A percentile compares a stretch with the other conserved stretches of the same genome.
Conservation (phyloP, 306 rosid species). For the Cucumis sativus region DNA sequence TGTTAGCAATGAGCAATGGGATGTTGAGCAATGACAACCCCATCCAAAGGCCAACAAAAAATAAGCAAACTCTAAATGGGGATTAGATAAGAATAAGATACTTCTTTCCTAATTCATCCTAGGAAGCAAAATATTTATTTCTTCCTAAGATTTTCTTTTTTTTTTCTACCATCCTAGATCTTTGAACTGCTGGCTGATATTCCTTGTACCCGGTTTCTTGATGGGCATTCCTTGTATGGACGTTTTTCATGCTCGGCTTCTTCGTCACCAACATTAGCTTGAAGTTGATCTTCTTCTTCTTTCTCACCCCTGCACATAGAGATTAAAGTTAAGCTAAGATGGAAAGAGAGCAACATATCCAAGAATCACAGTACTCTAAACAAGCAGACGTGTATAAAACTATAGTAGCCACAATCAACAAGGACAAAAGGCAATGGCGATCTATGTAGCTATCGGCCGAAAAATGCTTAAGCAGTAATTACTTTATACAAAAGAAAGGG, state of each 20-base stretch:
- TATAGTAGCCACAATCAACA: background rate
- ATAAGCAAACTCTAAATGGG: background rate
- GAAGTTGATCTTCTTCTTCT: constrained; percentile 30
- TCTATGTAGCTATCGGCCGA: background rate
- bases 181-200: constrained; percentile 31
- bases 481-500: background rate
- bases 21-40: background rate
- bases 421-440: background rate
- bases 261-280: constrained; percentile 29
- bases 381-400: background rate
- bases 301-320: constrained; percentile 44
- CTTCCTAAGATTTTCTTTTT: background rate
- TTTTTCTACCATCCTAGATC: constrained; percentile 14
- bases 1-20: background rate
- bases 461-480: background rate
- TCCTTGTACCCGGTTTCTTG: constrained; percentile 25
- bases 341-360: background rate
- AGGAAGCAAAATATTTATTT: background rate
- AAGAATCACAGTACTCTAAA: background rate
- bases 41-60: background rate
- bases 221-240: constrained; percentile 35
- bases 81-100: background rate
- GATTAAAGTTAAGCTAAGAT: background rate
- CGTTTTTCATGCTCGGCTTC: constrained; percentile 25
- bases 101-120: background rate